Percentiles rank a stretch among this genome's conserved stretches.
Conservation (phyloP, 352 stramenopile species). For the Phytophthora melonis region DNA sequence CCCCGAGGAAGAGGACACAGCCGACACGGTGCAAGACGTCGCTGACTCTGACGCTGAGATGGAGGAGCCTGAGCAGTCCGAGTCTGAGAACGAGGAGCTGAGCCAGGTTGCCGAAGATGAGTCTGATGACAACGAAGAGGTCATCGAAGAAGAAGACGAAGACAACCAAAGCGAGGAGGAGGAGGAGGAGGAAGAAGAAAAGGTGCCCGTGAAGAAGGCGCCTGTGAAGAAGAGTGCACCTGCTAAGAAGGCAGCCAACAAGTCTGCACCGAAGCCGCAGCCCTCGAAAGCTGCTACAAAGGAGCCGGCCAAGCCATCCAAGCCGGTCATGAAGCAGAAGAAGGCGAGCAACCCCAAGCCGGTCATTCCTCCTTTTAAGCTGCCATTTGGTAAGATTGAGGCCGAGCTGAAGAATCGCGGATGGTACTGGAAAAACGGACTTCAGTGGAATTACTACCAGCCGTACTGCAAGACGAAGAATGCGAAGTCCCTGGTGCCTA, state of each 20-base stretch:
- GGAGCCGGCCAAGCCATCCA: constrained; percentile 2
- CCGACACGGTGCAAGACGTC: background rate
- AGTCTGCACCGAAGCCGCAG: constrained; percentile 18
- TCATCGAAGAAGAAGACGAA: constrained; percentile 12
- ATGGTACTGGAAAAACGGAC: constrained; percentile 69
- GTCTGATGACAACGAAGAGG: constrained; percentile 9
- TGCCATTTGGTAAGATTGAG: constrained; percentile 70
- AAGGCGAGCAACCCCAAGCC: constrained; percentile 26
- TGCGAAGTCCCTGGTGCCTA: constrained; percentile 28
- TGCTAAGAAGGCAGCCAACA: constrained; percentile 4
- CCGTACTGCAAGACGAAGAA: constrained; percentile 53
- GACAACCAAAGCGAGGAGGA: constrained; percentile 28
- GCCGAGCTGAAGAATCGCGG: constrained; percentile 57
- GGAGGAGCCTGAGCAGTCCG: constrained; percentile 29
- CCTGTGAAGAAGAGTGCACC: background rate
- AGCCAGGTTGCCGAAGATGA: constrained; percentile 21
- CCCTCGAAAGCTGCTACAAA: constrained; percentile 1
- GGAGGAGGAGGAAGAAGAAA: constrained; percentile 15
- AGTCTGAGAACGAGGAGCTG: constrained; percentile 23
- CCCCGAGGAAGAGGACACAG: constrained; percentile 4
- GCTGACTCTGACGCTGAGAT: constrained; percentile 39
- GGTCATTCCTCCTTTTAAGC: constrained; percentile 65
- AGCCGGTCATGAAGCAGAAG: constrained; percentile 11
- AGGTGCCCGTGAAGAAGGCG: constrained; percentile 19
- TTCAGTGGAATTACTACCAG: constrained; percentile 68